Evolutionary conservation across 129 eudicot species (phyloP).

Genomic region (Smallanthus sonchifolius): DNA sequence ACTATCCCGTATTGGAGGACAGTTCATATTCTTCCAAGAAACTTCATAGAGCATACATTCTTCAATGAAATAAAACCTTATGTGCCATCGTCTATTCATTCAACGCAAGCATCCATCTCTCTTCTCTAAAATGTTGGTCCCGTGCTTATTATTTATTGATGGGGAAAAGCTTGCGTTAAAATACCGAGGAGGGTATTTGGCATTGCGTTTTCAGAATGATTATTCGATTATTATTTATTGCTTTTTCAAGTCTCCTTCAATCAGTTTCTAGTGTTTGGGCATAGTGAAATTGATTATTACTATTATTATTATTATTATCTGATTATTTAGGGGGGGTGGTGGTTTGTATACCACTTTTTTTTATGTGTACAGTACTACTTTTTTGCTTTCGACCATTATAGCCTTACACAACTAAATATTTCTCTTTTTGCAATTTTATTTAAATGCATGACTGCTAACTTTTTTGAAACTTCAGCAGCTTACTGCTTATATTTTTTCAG

Average conservation of each 20-base stretch:
- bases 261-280: neutral
- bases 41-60: neutral
- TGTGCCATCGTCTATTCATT: neutral
- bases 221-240: neutral
- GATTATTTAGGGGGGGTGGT: neutral
- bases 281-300: neutral
- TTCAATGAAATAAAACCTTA: neutral
- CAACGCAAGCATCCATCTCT: too few species aligned
- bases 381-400: neutral
- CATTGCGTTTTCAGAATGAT: neutral
- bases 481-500: constrained; percentile 32
- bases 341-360: neutral
- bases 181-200: neutral
- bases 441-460: neutral
- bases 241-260: neutral
- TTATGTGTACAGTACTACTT: neutral
- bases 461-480: neutral
- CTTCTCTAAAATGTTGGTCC: neutral
- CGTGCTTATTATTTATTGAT: neutral
- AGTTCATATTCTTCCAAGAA: neutral
- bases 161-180: too few species aligned
- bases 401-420: neutral
- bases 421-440: neutral
- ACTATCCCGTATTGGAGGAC: neutral
- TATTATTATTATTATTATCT: too few species aligned